Base-by-base conservation (phyloP, 495 filamentous ascomycete species). In the Xylaria palmicola region DNA sequence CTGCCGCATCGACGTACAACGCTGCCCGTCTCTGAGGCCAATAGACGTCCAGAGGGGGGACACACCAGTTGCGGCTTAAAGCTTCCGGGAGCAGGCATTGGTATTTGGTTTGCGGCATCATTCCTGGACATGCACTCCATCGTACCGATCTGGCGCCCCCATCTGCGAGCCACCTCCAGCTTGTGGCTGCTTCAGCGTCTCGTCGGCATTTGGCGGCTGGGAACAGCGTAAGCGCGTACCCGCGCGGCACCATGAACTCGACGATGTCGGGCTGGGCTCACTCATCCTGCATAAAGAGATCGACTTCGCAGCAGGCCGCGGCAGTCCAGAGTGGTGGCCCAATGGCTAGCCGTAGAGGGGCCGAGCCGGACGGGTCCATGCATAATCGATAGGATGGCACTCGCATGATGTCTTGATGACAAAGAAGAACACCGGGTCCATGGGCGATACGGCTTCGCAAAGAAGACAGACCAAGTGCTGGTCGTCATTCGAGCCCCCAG, bases 211-310 rank as follows among this genome's bases (percentile, higher is more conserved):
- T 56, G 39, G 53, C 39, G 53, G 8, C 39, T 32, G 39, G 51
- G 27, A 40, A 17, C 17, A 43, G 26, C 39, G 26, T 39, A 56
- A 56, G 53, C 53, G 39, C 50, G 50, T 17, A 41, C 9, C 37
- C 39, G 53, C 39, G 39, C 39, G 53, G 53, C 53, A 56, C 39
- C 39, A 32, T 6, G 29, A 37, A 44, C 39, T 56, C 20, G 37
- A 44, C 10, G 5, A 32, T 44, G 26, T 24, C 17, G 36, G 51
- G 36, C 7, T 29, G 34, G 36, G 20, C 56, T n/a, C 30, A 43
- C 19, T 13, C 43, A 12, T 49, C 40, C 56, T 30, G 30, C 43
- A 59, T 59, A 12, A 32, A 13, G n/a, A 19, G 44, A 59, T 49
- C 44, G 56, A 40, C 43, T 17, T 22, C 19, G 56, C 43, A 59